A percentile compares a stretch with the other conserved stretches of the same genome.
Evolutionary conservation across 306 rosid species (phyloP).

Genomic region (Echinosophora koreensis): DNA sequence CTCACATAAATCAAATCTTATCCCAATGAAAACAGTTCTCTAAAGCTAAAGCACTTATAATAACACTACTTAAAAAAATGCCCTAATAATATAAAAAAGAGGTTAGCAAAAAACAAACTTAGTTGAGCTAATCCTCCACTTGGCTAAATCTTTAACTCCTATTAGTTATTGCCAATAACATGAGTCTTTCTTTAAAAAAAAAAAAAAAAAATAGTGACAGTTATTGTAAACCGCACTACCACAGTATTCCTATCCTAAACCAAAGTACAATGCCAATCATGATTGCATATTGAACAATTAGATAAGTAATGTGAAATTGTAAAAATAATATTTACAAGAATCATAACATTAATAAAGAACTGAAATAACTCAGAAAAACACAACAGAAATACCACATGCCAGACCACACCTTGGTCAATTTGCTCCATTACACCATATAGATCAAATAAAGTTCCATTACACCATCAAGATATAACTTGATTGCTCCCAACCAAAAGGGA

Average conservation of each 20-base stretch:
- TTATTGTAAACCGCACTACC: neutral
- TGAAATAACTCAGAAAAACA: neutral
- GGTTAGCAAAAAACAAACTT: too few species aligned
- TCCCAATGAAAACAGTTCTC: too few species aligned
- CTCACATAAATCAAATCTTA: too few species aligned
- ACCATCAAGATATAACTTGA: conserved; percentile 29
- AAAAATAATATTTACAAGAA: conserved; percentile 43
- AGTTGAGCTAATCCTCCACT: too few species aligned
- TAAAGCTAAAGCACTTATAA: too few species aligned
- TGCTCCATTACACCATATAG: conserved; percentile 11
- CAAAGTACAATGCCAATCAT: neutral
- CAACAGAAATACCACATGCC: conserved; percentile 26
- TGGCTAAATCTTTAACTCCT: neutral
- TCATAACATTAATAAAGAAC: neutral
- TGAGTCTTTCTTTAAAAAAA: neutral
- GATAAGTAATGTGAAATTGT: neutral
- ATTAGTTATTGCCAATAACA: too few species aligned
- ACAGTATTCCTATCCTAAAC: neutral
- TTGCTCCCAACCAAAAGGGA: conserved; percentile 10
- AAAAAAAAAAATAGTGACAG: neutral
- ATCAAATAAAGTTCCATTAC: conserved; percentile 42
- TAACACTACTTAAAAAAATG: too few species aligned
- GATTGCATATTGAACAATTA: neutral
- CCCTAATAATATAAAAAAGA: too few species aligned
- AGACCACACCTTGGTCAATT: conserved; percentile 26